These are phyloP conservation scores for Chiua sp. DNA, from an alignment of 1,284 basidiomycete genomes.

Conservation along the genomic window DNA sequence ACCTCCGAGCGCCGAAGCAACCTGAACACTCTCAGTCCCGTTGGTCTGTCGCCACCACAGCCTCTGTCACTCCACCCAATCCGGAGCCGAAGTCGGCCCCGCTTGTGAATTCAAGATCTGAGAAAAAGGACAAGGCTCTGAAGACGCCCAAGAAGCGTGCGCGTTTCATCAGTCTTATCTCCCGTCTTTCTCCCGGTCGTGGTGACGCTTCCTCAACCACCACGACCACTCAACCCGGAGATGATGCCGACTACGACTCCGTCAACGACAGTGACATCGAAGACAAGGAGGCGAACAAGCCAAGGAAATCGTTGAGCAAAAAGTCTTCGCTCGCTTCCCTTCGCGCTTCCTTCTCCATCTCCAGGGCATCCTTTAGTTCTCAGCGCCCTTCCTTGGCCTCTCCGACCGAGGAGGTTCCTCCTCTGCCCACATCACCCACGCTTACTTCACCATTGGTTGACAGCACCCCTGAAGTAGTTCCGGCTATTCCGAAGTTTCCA, in stretches of 20 bases:
- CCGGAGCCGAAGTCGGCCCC: constrained; percentile 14
- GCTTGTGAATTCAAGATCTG: constrained; percentile 5
- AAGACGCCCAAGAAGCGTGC: constrained; percentile 37
- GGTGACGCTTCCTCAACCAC: constrained; percentile 14
- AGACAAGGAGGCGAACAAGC: constrained; percentile 18
- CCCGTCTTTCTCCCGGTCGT: constrained; percentile 36
- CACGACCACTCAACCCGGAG: background rate
- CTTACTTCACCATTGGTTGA: constrained; percentile 9
- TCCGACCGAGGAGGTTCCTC: constrained; percentile 30
- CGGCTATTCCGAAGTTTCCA: constrained; percentile 8
- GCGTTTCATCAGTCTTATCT: constrained; percentile 39
- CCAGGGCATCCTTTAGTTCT: constrained; percentile 35
- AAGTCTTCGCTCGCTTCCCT: constrained; percentile 38
- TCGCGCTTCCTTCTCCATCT: constrained; percentile 36
- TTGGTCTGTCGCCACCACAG: constrained; percentile 36
- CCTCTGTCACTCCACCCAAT: constrained; percentile 19
- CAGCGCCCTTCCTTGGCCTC: constrained; percentile 30
- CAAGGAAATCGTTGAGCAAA: constrained; percentile 27
- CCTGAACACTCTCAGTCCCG: constrained; percentile 30
- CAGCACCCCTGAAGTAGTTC: constrained; percentile 2
- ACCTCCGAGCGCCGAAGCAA: constrained; percentile 19
- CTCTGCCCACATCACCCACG: constrained; percentile 32
- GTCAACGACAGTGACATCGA: constrained; percentile 29
- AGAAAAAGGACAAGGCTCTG: constrained; percentile 27
- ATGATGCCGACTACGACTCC: constrained; percentile 30